These are phyloP conservation scores for Hyparrhenia diplandra DNA, from an alignment of 176 grass and related monocot species.

Conservation along the genomic window DNA sequence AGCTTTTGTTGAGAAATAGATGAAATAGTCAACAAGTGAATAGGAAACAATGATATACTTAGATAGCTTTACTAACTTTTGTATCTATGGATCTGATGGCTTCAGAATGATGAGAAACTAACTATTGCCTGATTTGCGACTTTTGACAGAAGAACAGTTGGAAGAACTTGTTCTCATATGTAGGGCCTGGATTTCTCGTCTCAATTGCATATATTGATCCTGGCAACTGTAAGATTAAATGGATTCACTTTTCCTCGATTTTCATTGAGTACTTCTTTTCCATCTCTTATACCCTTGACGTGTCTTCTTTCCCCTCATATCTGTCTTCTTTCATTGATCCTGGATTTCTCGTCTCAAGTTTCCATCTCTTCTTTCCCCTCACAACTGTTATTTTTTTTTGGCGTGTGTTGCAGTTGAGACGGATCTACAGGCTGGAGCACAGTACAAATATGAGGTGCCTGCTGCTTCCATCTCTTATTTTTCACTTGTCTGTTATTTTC, in stretches of 20 bases:
- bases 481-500: background rate
- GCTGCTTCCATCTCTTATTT: constrained; percentile 2
- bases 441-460: constrained; percentile 91
- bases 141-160: constrained; percentile 73
- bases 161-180: constrained; percentile 92
- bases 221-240: constrained; percentile 79
- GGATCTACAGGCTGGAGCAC: constrained; percentile 86
- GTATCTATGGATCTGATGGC: background rate
- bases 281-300: constrained; percentile 6
- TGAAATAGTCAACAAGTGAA: background rate
- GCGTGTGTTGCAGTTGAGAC: constrained; percentile 72
- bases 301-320: too few species aligned
- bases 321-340: too few species aligned
- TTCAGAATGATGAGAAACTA: constrained; percentile 11
- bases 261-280: background rate
- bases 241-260: constrained; percentile 5
- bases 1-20: background rate
- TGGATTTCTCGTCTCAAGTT: too few species aligned
- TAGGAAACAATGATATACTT: background rate
- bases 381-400: too few species aligned
- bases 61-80: background rate
- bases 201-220: constrained; percentile 98
- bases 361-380: too few species aligned
- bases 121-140: constrained; percentile 12
- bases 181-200: constrained; percentile 95